Percentiles rank a stretch among this genome's conserved stretches.
These are phyloP conservation scores for Wallacemonas rigidus DNA, from an alignment of 208 protist species.

Conservation along the genomic window DNA sequence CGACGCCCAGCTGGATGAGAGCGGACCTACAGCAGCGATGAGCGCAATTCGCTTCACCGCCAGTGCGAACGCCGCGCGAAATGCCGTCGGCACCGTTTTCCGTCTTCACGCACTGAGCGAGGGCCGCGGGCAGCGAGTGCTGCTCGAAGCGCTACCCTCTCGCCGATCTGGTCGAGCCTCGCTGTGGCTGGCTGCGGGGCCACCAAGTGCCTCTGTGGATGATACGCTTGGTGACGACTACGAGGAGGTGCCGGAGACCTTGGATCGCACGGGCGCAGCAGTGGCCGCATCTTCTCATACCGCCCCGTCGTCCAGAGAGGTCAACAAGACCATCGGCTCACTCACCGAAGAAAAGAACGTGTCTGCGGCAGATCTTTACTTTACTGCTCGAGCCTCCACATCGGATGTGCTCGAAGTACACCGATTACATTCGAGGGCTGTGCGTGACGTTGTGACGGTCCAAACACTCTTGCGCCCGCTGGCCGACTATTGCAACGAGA, in stretches of 20 bases:
- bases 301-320: not conserved
- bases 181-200: conserved; percentile 1
- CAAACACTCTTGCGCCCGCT: conserved; percentile 45
- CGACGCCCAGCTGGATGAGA: no score
- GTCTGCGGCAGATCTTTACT: not conserved
- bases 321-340: conserved; percentile 32
- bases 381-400: conserved; percentile 15
- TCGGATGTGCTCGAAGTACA: conserved; percentile 47
- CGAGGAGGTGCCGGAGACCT: not conserved
- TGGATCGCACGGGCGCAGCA: no score
- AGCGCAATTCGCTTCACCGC: no score
- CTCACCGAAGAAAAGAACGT: conserved; percentile 5
- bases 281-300: no score
- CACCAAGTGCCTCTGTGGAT: not conserved
- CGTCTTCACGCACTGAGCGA: conserved; percentile 20
- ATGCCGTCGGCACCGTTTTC: conserved; percentile 39
- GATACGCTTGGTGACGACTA: not conserved
- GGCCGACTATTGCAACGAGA: conserved; percentile 27
- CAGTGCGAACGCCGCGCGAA: not conserved
- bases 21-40: no score
- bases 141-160: conserved; percentile 25
- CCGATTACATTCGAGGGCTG: conserved; percentile 28
- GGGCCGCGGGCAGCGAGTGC: conserved; percentile 21
- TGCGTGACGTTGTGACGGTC: conserved; percentile 47
- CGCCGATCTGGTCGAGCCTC: not conserved